Base-by-base conservation (phyloP, 192 early-diverging fungal genomes). In the Coemansia asiatica region DNA sequence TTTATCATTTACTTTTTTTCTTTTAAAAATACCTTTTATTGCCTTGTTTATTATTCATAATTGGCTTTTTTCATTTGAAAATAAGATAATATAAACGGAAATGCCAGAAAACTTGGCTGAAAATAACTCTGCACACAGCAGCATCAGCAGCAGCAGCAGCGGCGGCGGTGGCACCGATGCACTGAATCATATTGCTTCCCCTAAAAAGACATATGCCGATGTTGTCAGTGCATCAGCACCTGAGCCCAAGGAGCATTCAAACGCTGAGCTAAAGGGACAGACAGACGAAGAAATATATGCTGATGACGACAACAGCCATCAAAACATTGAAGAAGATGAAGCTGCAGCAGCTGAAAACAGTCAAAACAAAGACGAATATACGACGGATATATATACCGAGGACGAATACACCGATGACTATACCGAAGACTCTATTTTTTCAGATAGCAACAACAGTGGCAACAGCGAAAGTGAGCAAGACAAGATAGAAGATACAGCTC, bases 381-480 rank as follows among this genome's bases (percentile, higher is more conserved):
- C 69, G 7, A 64, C 74, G 47, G 74, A 75, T 25, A 62, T 5
- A 38, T 69, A 67, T 10, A 73, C 71, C 0, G 72, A 74, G 35
- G 75, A 77, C 22, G 26, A 56, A 4, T 71, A 69, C 28, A 69
- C 69, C 5, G 78, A 81, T 44, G 72, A 62, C n/a, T 75, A 75
- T 19, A 64, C 72, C 4, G 76, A 74, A 60, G 77, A 71, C 18
- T 75, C 78, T 12, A 28, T 81, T 23, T 73, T 75, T 49, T 75
- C 78, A 18, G 78, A 81, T 57, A 75, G 64, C 54, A 76, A 69
- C 60, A 65, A 76, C 47, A 54, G 71, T 54, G 35, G 46, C 38
- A 38, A 33, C 38, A 56, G 68, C 55, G 53, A 49, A 1, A 38
- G 40, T 25, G 35, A 50, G 8, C 29, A 51, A 23, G 46, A 6